Base-by-base conservation (phyloP, 2,329 filamentous ascomycete genomes). In the Rutstroemia sp. region DNA sequence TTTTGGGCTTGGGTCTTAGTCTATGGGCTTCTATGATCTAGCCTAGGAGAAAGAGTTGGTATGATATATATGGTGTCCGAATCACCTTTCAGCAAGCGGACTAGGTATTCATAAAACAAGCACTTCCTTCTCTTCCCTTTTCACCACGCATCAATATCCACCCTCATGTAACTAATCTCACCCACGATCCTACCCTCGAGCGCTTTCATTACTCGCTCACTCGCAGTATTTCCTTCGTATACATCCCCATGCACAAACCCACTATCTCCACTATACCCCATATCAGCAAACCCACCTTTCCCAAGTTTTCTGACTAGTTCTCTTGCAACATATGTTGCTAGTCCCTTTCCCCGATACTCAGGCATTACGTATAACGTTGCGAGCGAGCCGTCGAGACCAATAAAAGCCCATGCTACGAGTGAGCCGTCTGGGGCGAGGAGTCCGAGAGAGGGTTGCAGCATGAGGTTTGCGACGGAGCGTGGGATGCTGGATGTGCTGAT, bases 221-320 rank as follows among this genome's bases (percentile, higher is more conserved):
- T 69, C 10, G 51, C 65, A 39, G 17, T 23, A 58, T 69, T 69
- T 25, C 65, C 67, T 3, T 56, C 60, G 34, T 65, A 58, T 3
- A 69, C 65, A 61, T 69, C 66, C 2, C 65, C 54, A 63, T 68
- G 65, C 5, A 64, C 58, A 60, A 64, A 69, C 9, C 63, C 66
- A 54, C 63, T 67, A 37, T 57, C 57, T 4, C 64, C 67, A 47
- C 56, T 56, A 54, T 59, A 64, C 1, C 64, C 67, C 49, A 68
- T 10, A 54, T 65, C 65, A 10, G 23, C 21, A 53, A 63, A 69
- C 6, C 59, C 63, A 0, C 65, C 66, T 2, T 45, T 49, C 5
- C 48, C 58, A 2, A 67, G 41, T 12, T 59, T 53, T 12, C 39
- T 27, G 17, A 68, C 8, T 1, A 68, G 39, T n/a, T 64, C 59